Conservation (phyloP, 176 grass and related monocot species). For the Aegilops bicornis region DNA sequence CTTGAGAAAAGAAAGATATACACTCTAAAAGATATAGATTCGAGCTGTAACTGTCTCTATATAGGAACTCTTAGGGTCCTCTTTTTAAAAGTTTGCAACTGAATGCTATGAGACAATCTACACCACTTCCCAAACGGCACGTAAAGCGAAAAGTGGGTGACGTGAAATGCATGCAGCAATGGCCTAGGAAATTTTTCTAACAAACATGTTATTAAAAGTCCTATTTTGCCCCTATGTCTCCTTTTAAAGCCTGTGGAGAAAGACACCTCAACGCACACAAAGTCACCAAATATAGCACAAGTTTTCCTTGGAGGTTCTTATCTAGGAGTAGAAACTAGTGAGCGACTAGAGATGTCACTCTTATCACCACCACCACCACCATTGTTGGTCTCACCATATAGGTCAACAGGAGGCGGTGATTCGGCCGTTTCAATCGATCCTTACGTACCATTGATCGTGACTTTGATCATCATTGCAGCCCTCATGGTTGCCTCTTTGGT, state of each 20-base stretch:
- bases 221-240: neutral
- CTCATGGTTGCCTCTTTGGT: slow-evolving; percentile 23
- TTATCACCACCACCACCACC: neutral
- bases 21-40: neutral
- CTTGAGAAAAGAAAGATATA: neutral
- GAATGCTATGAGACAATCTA: neutral
- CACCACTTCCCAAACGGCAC: neutral
- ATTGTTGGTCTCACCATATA: neutral
- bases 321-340: neutral
- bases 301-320: neutral
- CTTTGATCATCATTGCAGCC: slow-evolving; percentile 4
- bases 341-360: neutral
- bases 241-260: neutral
- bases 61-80: neutral
- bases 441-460: slow-evolving; percentile 16
- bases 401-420: neutral
- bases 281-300: neutral
- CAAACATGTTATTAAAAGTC: neutral
- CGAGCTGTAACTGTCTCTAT: neutral
- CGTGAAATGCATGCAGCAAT: neutral
- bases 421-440: neutral
- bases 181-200: neutral
- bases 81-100: neutral
- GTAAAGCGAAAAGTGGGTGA: neutral
- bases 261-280: neutral